phyloP scores from a whole-genome alignment of 2,329 filamentous ascomycete species.

The Aspergillus cejpii region DNA sequence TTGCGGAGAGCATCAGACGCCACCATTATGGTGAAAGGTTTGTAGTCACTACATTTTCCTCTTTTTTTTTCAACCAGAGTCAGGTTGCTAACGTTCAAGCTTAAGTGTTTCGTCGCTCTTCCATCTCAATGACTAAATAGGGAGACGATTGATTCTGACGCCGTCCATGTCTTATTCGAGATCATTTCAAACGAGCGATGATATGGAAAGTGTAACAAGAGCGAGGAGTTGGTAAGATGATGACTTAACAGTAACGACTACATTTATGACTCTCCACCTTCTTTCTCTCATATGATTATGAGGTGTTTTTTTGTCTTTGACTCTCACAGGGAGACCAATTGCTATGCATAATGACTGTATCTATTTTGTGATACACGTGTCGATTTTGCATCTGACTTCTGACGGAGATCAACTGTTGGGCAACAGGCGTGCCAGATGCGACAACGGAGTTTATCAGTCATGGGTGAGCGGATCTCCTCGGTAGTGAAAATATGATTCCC shows the following conservation, averaged over 20 bases:
- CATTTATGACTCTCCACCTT: constrained; percentile 15
- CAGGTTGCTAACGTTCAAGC: constrained; percentile 16
- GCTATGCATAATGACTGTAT: neutral
- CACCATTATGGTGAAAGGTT: constrained; percentile 86
- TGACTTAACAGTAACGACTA: constrained; percentile 20
- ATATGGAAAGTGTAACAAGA: constrained; percentile 1
- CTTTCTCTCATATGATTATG: constrained; percentile 10
- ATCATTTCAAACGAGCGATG: constrained; percentile 1
- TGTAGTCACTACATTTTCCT: constrained; percentile 52
- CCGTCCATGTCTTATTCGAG: neutral
- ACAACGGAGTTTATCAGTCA: neutral
- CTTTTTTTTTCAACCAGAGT: constrained; percentile 1
- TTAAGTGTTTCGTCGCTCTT: constrained; percentile 52
- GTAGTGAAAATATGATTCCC: neutral
- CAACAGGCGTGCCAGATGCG: no score
- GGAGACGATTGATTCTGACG: no score
- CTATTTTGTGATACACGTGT: constrained; percentile 1
- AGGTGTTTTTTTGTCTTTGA: constrained; percentile 5
- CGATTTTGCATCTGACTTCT: neutral
- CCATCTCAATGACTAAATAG: constrained; percentile 50
- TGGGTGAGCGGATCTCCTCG: neutral
- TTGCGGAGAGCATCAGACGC: constrained; percentile 86
- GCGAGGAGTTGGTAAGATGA: constrained; percentile 17
- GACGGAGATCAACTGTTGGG: neutral
- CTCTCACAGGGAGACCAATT: constrained; percentile 6